Base-by-base conservation (phyloP, 345 rosid species). In the Euphorbia pulcherrima region DNA sequence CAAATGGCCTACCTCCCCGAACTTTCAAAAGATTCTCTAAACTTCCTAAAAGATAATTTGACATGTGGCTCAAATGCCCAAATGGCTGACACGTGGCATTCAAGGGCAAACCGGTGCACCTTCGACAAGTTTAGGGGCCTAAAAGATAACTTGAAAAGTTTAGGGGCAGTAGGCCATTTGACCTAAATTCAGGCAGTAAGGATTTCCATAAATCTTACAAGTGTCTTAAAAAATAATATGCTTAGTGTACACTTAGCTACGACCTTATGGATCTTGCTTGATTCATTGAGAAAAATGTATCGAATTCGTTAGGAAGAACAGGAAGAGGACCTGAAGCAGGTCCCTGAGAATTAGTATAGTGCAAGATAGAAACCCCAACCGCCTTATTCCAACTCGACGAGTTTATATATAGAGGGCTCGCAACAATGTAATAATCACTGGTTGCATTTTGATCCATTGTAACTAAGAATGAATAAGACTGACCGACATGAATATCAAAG, bases 261-360 rank as follows among this genome's bases (percentile, higher is more conserved):
- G 83, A 92, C 98, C 97, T 90, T 92, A 90, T 89, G 70, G 98
- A 92, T 76, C 98, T 80, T 69, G 97, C 98, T 87, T 90, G 98
- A 84, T 82, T 92, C 92, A 92, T 92, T 74, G 98, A 92, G 88
- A 87, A 87, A 84, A 33, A 87, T 18, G 85, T 62, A 78, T 87
- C 96, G 23, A 60, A 65, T 77, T 77, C 92, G 80, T 76, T 80
- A 79, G 95, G 90, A 82, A 81, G 83, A 81, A 82, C 90, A 70
- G 97, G 96, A 78, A 90, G 92, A 80, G 90, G 90, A 75, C 98
- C 93, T 68, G 87, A 81, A 69, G 91, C 90, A 0, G 92, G 93
- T 64, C 97, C 93, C 70, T 82, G 84, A 46, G 96, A 90, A 72
- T 82, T 92, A 68, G 92, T 81, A 74, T 92, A 92, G 81, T 78